Conservation (phyloP, 371 early-diverging fungal species). For the Furculomyces boomerangus region DNA sequence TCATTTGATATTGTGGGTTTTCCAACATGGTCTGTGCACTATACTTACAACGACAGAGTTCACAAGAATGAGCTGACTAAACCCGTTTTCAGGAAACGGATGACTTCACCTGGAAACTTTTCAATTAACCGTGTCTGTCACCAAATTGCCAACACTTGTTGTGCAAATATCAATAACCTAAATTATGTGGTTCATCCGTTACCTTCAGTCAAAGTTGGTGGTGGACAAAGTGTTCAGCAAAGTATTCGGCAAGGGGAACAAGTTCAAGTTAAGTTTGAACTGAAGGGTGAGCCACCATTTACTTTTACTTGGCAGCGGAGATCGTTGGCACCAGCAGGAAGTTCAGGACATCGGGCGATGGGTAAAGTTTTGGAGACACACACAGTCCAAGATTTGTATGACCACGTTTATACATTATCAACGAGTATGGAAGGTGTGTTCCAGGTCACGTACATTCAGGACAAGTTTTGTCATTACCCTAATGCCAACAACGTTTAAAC, state of each 20-base stretch:
- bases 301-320: conserved; percentile 25
- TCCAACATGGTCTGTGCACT: conserved; percentile 18
- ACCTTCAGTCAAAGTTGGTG: conserved; percentile 19
- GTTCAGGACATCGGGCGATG: not conserved
- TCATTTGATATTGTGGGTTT: conserved; percentile 21
- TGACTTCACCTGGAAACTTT: conserved; percentile 22
- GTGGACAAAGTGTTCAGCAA: conserved; percentile 19
- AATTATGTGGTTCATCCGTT: conserved; percentile 15
- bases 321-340: conserved; percentile 2
- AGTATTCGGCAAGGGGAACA: conserved; percentile 20
- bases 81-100: conserved; percentile 12
- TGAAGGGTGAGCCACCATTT: conserved; percentile 20
- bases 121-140: conserved; percentile 19
- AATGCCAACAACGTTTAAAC: no score
- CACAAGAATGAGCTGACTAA: conserved; percentile 1
- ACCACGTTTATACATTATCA: conserved; percentile 9
- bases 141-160: conserved; percentile 22
- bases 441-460: conserved; percentile 22
- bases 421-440: conserved; percentile 21
- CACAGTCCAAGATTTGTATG: conserved; percentile 17
- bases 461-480: conserved; percentile 22
- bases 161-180: conserved; percentile 18
- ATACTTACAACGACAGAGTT: conserved; percentile 12
- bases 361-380: conserved; percentile 22
- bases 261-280: conserved; percentile 15